Base-by-base conservation (phyloP, 441 rosid species). In the Adansonia gregorii region DNA sequence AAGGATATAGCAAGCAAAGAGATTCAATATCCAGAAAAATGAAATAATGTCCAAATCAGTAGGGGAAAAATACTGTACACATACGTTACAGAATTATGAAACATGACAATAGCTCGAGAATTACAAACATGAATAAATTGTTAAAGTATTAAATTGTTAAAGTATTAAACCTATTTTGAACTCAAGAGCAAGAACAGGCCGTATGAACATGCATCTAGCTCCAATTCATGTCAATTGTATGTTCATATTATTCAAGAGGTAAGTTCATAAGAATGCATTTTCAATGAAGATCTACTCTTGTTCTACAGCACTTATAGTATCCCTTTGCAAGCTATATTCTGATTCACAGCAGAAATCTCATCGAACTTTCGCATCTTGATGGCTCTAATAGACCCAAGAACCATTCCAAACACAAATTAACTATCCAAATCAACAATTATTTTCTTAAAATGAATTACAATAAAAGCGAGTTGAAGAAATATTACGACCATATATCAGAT, bases 31-130 rank as follows among this genome's bases (percentile, higher is more conserved):
- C 15, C 20, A 64, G n/a, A 6, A 15, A 35, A 35, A 64, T 0
- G 15, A 14, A 35, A 35, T 35, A 92, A 17, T 17, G 27, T 67
- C 43, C 15, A 43, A n/a, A 43, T 20, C 20, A 43, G 52, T 43
- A 15, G 2, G 31, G 8, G 19, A 64, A 35, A 64, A 20, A 35
- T 35, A 20, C 11, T 9, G 64, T 22, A 59, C 35, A 59, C 64
- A 20, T 56, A 56, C 4, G 15, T 9, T 10, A 20, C 35, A 27
- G 9, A 64, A 31, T 12, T 12, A 31, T 15, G 4, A 10, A 14
- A 15, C 46, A 31, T 12, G 46, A 63, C 11, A 63, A 31, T 9
- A 63, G n/a, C 67, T 27, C 31, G 9, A 12, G 12, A 27, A 1
- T 3, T 63, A 63, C 27, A 27, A 31, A 11, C 17, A 11, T 0